phyloP scores from a whole-genome alignment of 257 asterid genomes.

The Solanum paucissectum region DNA sequence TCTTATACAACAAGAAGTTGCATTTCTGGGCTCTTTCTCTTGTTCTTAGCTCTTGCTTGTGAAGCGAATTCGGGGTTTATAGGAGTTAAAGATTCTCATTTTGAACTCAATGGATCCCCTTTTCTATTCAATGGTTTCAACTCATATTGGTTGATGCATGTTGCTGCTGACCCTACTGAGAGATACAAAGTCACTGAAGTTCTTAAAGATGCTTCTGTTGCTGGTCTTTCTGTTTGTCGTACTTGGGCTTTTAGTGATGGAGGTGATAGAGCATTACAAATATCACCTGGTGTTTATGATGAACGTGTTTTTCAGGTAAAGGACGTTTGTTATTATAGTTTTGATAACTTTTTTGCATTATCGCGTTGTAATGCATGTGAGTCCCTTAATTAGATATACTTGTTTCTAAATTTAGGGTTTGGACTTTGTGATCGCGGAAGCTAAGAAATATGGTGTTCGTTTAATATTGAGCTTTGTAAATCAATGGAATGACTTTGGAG shows the following conservation, averaged over 20 bases:
- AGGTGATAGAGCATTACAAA: background rate
- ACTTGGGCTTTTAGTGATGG: slow-evolving; percentile 3
- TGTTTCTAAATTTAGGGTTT: background rate
- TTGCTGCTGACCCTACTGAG: background rate
- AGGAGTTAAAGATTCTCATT: background rate
- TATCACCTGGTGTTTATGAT: background rate
- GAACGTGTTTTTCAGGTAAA: background rate
- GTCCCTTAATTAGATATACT: background rate
- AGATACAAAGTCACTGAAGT: background rate
- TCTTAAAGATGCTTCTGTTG: background rate
- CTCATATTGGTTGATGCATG: slow-evolving; percentile 3
- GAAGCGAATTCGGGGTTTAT: background rate
- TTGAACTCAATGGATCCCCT: background rate
- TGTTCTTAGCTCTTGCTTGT: background rate
- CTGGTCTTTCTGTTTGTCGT: background rate
- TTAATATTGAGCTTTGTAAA: background rate
- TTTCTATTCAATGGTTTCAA: slow-evolving; percentile 1
- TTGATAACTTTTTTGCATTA: no score
- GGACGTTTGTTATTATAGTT: no score
- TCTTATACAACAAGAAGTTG: background rate
- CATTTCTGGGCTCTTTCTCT: background rate
- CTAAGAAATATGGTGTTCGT: background rate
- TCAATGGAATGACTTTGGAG: background rate
- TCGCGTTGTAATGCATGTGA: background rate
- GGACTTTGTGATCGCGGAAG: background rate